These are phyloP conservation scores for Lepidium didymum DNA, from an alignment of 345 rosid species.

Conservation along the genomic window DNA sequence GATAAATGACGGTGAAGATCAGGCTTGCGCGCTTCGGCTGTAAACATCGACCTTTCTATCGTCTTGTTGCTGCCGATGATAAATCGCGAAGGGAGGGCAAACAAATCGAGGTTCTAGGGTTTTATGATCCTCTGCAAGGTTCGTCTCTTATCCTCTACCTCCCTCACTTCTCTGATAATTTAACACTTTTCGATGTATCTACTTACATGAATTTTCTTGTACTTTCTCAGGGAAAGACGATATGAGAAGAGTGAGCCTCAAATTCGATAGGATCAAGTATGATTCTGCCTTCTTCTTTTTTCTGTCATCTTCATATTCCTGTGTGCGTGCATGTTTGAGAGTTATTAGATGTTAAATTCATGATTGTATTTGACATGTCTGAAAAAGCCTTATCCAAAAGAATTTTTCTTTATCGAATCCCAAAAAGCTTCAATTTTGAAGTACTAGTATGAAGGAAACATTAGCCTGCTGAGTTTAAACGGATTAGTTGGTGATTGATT, in stretches of 20 bases:
- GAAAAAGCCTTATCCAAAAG: background rate
- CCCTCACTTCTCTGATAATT: background rate
- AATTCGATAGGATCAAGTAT: slow-evolving; percentile 87
- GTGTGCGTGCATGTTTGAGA: background rate
- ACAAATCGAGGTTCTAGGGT: slow-evolving; percentile 76
- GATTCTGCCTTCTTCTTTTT: background rate
- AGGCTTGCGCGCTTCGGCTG: slow-evolving; percentile 74
- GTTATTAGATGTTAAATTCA: background rate
- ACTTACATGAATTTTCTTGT: background rate
- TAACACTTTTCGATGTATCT: background rate
- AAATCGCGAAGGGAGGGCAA: slow-evolving; percentile 82
- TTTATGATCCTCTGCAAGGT: slow-evolving; percentile 80
- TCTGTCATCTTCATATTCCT: background rate
- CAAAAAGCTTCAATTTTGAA: background rate
- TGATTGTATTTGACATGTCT: background rate
- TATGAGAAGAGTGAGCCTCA: slow-evolving; percentile 70
- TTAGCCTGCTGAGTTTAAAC: background rate
- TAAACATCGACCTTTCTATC: slow-evolving; percentile 62
- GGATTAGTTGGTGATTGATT: background rate
- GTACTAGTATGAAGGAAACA: background rate
- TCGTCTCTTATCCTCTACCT: background rate
- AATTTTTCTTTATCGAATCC: background rate
- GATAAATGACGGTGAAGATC: slow-evolving; percentile 62
- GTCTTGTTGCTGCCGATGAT: slow-evolving; percentile 77
- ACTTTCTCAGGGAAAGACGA: slow-evolving; percentile 64